Evolutionary conservation across 768 basidiomycete genomes (phyloP).

Genomic region (Hortiboletus campestris): DNA sequence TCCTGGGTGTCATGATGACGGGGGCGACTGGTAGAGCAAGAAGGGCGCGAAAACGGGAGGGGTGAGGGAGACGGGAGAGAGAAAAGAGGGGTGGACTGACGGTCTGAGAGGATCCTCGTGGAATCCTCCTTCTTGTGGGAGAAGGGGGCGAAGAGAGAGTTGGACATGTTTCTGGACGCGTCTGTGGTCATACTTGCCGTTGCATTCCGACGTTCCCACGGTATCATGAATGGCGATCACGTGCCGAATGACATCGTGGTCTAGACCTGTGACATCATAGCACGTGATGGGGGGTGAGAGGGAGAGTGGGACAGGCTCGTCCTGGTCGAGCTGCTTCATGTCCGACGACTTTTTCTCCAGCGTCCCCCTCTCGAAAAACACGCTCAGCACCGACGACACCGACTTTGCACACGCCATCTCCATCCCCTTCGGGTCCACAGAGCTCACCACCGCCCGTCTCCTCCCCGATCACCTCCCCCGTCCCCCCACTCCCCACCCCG

Average conservation of each 20-base stretch:
- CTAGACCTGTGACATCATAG: constrained; percentile 34
- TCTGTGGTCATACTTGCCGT: constrained; percentile 19
- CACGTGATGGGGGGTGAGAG: constrained; percentile 21
- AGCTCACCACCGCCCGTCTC: constrained; percentile 39
- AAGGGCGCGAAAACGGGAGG: background rate
- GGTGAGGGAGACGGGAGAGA: background rate
- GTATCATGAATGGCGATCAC: constrained; percentile 2
- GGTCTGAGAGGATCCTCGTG: constrained; percentile 68
- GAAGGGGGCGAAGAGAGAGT: constrained; percentile 71
- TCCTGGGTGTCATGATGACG: constrained; percentile 84
- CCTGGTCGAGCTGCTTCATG: constrained; percentile 17
- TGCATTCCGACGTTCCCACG: constrained; percentile 22
- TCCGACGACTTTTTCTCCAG: constrained; percentile 44
- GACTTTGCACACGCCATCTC: constrained; percentile 57
- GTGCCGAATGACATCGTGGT: constrained; percentile 23
- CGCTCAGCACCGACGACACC: constrained; percentile 29
- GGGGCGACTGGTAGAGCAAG: constrained; percentile 57
- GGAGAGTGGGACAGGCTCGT: background rate
- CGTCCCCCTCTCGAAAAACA: constrained; percentile 17
- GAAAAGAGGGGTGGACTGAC: constrained; percentile 41
- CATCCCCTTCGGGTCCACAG: constrained; percentile 40
- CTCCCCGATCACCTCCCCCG: constrained; percentile 23
- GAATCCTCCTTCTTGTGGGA: constrained; percentile 58
- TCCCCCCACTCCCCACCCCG: constrained; percentile 2
- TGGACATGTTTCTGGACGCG: constrained; percentile 55